Base-by-base conservation (phyloP, 2,329 filamentous ascomycete genomes). In the Aureobasidium sp. region DNA sequence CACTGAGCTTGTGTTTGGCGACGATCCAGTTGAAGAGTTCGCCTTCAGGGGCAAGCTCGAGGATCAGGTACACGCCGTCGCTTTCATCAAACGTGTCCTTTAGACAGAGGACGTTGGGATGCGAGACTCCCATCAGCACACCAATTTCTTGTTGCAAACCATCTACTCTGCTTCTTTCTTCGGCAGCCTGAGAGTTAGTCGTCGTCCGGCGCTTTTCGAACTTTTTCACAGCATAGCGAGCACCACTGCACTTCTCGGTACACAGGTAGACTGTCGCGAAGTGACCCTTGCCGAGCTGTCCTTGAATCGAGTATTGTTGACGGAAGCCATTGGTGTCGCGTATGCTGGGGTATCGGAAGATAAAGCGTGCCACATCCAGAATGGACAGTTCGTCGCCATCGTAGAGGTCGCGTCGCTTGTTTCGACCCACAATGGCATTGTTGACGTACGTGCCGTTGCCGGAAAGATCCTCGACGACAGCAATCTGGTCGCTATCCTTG, bases 361-460 rank as follows among this genome's bases (percentile, higher is more conserved):
- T 84, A 74, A 95, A 99, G 24, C 90, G 85, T 9, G 90, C 90
- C 70, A 90, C 87, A 69, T 91, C 86, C 53, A 96, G 81, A 35
- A 99, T 86, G 7, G 89, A 88, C 56, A 99, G 89, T 73, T 97
- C 92, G 67, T 99, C 94, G 40, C 89, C 86, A 68, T 97, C 91
- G 68, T 91, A 82, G 31, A 99, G 81, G 72, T 96, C 91, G 63
- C 93, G 85, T 60, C 91, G 84, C 74, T 96, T 91, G 74, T 99
- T 99, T 57, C 93, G 87, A 27, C 94, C 94, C 27, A 99, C 85
- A 33, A 96, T 82, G 17, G 87, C 88, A 68, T 97, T 91, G 70
- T 97, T 97, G 68, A 99, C 88, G 71, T 92, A 99, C 0, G 95
- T 99, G 56, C 94, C 94, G 72, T 99, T 99, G 71, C 87, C 94